Percentiles rank a stretch among this genome's conserved stretches.
These are phyloP conservation scores for Pleurotus eryngii DNA, from an alignment of 768 basidiomycete species.

Conservation along the genomic window DNA sequence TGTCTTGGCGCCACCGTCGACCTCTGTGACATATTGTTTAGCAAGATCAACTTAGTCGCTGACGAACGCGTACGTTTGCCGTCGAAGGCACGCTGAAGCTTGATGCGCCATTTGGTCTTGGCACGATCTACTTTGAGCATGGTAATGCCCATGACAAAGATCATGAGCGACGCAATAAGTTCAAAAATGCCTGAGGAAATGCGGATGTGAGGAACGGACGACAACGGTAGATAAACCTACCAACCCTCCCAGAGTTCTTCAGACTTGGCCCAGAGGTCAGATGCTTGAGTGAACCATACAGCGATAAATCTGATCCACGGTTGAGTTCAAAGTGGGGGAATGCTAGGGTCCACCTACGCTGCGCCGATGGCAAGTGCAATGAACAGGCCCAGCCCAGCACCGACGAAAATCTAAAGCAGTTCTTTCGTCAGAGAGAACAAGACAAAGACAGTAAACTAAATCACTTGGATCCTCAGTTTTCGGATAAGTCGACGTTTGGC, in stretches of 20 bases:
- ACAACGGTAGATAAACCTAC: constrained; percentile 15
- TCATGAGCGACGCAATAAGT: constrained; percentile 72
- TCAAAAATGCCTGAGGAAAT: constrained; percentile 55
- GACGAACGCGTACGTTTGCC: constrained; percentile 39
- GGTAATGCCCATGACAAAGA: constrained; percentile 89
- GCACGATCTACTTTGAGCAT: constrained; percentile 96
- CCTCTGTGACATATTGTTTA: constrained; percentile 27
- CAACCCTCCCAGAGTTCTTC: constrained; percentile 93
- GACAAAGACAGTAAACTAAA: not conserved
- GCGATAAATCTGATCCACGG: constrained; percentile 63
- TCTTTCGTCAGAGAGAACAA: too few species aligned
- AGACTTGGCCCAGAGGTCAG: constrained; percentile 77
- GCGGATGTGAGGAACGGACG: not conserved
- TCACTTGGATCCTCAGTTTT: constrained; percentile 68
- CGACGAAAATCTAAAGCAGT: constrained; percentile 63
- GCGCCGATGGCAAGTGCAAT: constrained; percentile 83
- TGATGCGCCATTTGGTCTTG: constrained; percentile 91
- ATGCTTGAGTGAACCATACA: constrained; percentile 91
- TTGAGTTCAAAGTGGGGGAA: not conserved
- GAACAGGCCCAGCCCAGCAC: constrained; percentile 69
- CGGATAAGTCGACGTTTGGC: constrained; percentile 48
- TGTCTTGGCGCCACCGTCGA: constrained; percentile 45
- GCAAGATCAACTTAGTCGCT: not conserved
- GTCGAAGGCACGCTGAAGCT: constrained; percentile 77
- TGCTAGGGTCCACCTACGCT: constrained; percentile 36